Base-by-base conservation (phyloP, 2,329 filamentous ascomycete species). In the Botrytis porri region DNA sequence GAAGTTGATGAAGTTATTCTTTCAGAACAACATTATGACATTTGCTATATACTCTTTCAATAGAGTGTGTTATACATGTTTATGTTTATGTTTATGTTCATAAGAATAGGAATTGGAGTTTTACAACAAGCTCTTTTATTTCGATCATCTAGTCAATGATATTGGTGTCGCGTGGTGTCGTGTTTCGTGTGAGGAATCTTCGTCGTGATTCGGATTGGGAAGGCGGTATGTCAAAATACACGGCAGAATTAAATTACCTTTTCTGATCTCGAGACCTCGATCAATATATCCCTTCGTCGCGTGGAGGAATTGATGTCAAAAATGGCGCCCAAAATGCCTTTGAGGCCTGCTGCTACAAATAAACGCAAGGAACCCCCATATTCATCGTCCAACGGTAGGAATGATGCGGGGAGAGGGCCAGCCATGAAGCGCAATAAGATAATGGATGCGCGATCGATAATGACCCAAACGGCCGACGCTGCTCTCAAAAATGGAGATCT, bases 401-500 rank as follows among this genome's bases (percentile, higher is more conserved):
- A 63, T 14, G 65, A 70, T 35, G 16, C 45, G 8, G 51, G 62
- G 54, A 77, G 71, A 71, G 76, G 76, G 74, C 80, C 77, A 73
- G 77, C 76, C 70, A 75, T 77, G 29, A 84, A 84, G 77, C 82
- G 83, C 76, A 79, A 79, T 54, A 84, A 83, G 76, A 77, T 80
- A 80, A 73, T 66, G 45, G 83, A 86, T 78, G 85, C 85, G 63
- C 83, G 85, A 60, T 78, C 81, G 18, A 84, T 88, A 45, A 78
- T 84, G 25, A 81, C 83, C 8, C 85, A 87, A 75, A 82, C 83
- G 2, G 79, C 82, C 14, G 83, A 83, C 37, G 78, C 80, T 54
- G 80, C 80, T 7, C 75, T 84, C 37, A 85, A 84, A 69, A 89
- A 92, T 82, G 96, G 95, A 80, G 91, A 97, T 80, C 87, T 99